Evolutionary conservation across 2,329 filamentous ascomycete genomes (phyloP), one percentile per base, ranked within the genome.

Genomic region (Fulvia fulva): DNA sequence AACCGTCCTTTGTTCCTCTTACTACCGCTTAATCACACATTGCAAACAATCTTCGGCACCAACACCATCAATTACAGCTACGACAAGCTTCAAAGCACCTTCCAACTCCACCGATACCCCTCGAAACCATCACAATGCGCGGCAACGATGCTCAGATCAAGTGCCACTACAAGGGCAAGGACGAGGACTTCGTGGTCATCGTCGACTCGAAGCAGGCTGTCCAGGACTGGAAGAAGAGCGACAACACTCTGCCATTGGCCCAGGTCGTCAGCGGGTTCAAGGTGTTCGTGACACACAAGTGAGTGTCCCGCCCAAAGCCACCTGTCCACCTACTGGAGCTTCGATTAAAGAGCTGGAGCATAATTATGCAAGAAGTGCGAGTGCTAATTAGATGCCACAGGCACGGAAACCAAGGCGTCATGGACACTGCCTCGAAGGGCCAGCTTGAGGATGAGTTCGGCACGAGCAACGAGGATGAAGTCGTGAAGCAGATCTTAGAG

Each of bases 221-320:
- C 69, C 80, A 89, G 76, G 87, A 93, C 75, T 97, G 93, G 93
- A 85, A 87, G 80, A 78, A 73, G 4, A 50, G 47, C 21, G 93
- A 97, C 80, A 86, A 84, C 72, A 87, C 83, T 28, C 79, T 94
- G 28, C 89, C 94, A 37, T 78, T 97, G 50, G 83, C 89, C 1
- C 87, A 97, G 70, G 92, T 99, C 57, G 83, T 97, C 56, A 90
- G 87, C 58, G 83, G 88, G 7, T 97, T 90, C 82, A 90, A 96
- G 82, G 81, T 99, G 71, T 96, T 96, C 71, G 80, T 88, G 45
- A 96, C 91, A 34, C 89, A 95, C 80, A 89, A 87, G 92, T 97
- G 82, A 78, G 89, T n/a, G n/a, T 63, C 14, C 34, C 14, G 12
- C 26, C 34, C 44, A 41, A 41, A 7, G 37, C 37, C 25, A 59